phyloP scores from a whole-genome alignment of 2,329 filamentous ascomycete species.

The Xylariaceae sp. region DNA sequence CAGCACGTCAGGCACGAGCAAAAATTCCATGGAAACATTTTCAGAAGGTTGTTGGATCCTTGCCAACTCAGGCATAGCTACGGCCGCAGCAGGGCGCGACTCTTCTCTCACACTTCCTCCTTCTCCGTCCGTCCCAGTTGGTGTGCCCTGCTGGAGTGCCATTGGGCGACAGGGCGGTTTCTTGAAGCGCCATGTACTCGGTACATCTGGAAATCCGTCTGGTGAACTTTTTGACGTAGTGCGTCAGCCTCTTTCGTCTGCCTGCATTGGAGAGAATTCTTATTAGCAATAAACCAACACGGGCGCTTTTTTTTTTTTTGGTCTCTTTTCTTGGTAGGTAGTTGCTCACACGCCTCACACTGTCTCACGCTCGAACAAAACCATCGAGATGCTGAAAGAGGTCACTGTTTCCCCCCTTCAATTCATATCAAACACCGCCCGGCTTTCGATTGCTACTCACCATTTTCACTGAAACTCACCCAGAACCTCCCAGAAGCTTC shows the following conservation, averaged over 20 bases:
- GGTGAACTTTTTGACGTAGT: conserved; percentile 22
- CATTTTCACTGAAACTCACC: conserved; percentile 15
- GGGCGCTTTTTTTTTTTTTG: neutral
- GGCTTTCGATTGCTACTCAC: conserved; percentile 15
- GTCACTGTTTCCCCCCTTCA: conserved; percentile 17
- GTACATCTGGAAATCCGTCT: conserved; percentile 18
- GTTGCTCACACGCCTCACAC: conserved; percentile 27
- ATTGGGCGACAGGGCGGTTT: conserved; percentile 10
- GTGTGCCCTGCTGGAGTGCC: neutral
- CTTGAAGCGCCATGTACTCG: conserved; percentile 14
- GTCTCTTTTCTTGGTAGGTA: too few species aligned
- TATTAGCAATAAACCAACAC: conserved; percentile 15
- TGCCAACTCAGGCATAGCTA: conserved; percentile 21
- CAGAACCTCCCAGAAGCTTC: conserved; percentile 2
- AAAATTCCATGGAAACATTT: conserved; percentile 19
- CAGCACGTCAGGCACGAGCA: conserved; percentile 30
- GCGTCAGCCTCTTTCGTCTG: conserved; percentile 29
- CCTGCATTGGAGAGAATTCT: conserved; percentile 22
- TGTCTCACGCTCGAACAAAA: conserved; percentile 23
- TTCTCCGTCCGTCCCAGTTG: neutral
- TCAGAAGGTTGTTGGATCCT: conserved; percentile 20
- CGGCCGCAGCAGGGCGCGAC: conserved; percentile 4
- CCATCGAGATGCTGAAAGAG: conserved; percentile 23
- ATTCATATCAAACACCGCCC: conserved; percentile 18
- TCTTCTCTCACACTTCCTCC: neutral